A percentile compares a stretch with the other conserved stretches of the same genome.
Evolutionary conservation across 75 land plant species (phyloP).

Genomic region (Picea sitchensis): DNA sequence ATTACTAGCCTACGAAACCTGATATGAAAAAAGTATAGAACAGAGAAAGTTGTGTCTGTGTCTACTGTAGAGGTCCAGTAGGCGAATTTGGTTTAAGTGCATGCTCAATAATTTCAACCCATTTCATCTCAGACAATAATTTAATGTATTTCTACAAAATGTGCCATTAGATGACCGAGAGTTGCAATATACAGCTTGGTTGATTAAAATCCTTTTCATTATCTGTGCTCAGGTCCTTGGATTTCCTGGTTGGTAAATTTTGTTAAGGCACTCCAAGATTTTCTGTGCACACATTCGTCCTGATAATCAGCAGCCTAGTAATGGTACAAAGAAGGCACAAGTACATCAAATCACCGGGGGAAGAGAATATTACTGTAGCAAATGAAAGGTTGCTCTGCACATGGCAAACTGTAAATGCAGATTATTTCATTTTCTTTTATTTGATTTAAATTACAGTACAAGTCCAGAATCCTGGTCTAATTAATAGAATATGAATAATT

Average conservation of each 20-base stretch:
- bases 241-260: not conserved
- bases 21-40: not conserved
- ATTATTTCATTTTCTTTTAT: too few relatives aligned
- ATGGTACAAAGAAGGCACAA: too few relatives aligned
- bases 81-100: not conserved
- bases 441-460: too few relatives aligned
- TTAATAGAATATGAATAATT: too few relatives aligned
- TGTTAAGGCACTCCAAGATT: not conserved
- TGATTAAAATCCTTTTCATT: not conserved
- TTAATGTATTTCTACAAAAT: not conserved
- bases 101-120: not conserved
- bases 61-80: not conserved
- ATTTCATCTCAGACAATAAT: not conserved
- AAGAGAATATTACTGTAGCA: too few relatives aligned
- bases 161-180: not conserved
- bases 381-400: too few relatives aligned
- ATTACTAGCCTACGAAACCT: not conserved
- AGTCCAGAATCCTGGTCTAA: too few relatives aligned
- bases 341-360: too few relatives aligned
- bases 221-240: not conserved
- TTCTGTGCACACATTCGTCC: not conserved
- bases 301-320: too few relatives aligned
- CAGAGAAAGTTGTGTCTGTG: not conserved
- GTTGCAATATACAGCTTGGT: not conserved
- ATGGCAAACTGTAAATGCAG: too few relatives aligned